Conservation (phyloP, 345 rosid species). For the Melaleuca alternifolia region DNA sequence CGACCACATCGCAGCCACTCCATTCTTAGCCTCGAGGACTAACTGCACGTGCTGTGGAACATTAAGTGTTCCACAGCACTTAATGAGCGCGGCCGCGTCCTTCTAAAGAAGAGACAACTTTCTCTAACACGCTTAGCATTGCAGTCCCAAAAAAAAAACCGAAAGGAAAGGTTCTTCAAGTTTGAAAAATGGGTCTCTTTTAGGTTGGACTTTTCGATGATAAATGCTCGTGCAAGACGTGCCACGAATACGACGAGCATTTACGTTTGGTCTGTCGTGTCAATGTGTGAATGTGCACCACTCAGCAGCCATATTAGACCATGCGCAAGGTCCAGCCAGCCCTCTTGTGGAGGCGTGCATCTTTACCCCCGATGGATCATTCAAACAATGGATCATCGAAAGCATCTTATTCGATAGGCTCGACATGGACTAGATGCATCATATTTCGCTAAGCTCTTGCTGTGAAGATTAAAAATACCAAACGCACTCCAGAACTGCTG, state of each 20-base stretch:
- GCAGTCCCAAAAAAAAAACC: neutral
- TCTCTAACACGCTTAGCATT: neutral
- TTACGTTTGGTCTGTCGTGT: neutral
- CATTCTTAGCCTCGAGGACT: neutral
- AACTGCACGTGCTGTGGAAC: neutral
- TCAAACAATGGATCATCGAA: neutral
- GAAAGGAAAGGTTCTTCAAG: neutral
- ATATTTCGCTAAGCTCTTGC: neutral
- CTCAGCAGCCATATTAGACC: neutral
- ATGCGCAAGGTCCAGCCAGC: neutral
- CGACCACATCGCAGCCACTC: neutral
- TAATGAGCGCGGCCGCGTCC: neutral
- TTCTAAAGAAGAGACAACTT: neutral
- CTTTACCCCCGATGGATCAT: neutral
- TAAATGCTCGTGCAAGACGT: neutral
- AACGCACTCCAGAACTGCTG: neutral
- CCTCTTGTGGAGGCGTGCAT: neutral
- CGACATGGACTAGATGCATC: neutral
- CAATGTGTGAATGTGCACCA: neutral
- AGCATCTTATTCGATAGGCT: neutral
- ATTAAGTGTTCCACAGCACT: too few species aligned
- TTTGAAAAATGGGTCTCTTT: neutral
- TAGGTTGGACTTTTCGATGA: neutral
- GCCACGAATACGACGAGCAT: neutral
- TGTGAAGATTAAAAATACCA: neutral